Evolutionary conservation across 176 grass and related monocot genomes (phyloP).

Genomic region (Paspalum vaginatum): DNA sequence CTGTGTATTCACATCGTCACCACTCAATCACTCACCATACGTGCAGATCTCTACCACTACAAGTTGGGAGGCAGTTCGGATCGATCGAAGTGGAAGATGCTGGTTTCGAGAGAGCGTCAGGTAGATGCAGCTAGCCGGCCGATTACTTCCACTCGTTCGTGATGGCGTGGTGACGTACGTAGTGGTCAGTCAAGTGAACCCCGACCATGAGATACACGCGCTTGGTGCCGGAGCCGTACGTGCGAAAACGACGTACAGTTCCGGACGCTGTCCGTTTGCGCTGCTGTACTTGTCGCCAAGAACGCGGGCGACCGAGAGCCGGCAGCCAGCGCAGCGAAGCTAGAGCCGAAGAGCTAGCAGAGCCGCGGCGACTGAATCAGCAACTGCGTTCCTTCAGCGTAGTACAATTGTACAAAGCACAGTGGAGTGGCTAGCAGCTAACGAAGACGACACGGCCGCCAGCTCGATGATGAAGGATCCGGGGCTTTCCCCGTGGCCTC

Average conservation of each 20-base stretch:
- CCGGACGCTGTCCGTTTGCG: not conserved
- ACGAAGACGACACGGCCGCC: slow-evolving; percentile 20
- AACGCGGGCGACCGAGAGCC: not conserved
- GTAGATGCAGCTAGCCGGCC: not conserved
- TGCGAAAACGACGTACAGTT: not conserved
- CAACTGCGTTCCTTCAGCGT: no score
- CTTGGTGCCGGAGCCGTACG: not conserved
- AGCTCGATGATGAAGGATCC: slow-evolving; percentile 15
- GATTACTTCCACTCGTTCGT: not conserved
- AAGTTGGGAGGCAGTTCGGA: not conserved
- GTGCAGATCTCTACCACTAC: not conserved
- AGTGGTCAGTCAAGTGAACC: not conserved
- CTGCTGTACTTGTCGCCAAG: not conserved
- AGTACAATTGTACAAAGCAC: no score
- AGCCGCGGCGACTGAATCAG: no score
- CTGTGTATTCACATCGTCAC: no score
- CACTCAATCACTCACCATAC: no score
- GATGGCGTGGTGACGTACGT: not conserved
- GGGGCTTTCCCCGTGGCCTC: no score
- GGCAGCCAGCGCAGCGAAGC: no score
- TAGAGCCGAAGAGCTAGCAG: no score
- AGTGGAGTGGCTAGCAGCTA: not conserved
- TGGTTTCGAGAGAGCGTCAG: not conserved
- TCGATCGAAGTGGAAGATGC: not conserved
- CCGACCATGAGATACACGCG: not conserved